phyloP scores from a whole-genome alignment of 805 yeast genomes.

The Tanozyma kutaoensis region DNA sequence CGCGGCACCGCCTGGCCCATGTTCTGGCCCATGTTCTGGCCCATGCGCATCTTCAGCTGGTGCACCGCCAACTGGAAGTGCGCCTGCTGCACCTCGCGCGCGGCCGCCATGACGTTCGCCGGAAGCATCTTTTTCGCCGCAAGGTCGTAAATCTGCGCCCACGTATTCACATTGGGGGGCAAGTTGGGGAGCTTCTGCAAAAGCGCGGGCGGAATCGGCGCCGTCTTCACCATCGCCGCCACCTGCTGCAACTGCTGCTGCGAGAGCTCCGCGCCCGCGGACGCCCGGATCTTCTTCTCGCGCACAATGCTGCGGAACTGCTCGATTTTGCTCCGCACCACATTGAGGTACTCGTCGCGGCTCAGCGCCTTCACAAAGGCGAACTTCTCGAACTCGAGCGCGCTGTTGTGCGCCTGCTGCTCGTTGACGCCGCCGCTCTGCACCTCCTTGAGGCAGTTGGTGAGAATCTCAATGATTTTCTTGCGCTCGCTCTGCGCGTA shows the following conservation, averaged over 20 bases:
- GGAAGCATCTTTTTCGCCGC: constrained; percentile 46
- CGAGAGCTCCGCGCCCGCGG: constrained; percentile 2
- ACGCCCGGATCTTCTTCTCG: constrained; percentile 6
- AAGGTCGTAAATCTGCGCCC: constrained; percentile 66
- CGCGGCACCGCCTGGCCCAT: constrained; percentile 10
- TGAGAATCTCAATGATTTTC: constrained; percentile 23
- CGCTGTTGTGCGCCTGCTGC: constrained; percentile 18
- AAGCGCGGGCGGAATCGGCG: constrained; percentile 61
- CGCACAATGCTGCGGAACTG: constrained; percentile 11
- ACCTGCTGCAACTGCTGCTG: constrained; percentile 26
- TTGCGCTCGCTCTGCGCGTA: constrained; percentile 20
- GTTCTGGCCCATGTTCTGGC: constrained; percentile 2
- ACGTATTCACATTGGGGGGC: constrained; percentile 68
- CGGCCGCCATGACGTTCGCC: constrained; percentile 40
- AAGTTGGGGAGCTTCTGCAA: constrained; percentile 57
- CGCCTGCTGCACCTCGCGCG: constrained; percentile 54
- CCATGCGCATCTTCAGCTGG: constrained; percentile 12
- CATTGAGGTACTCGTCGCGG: constrained; percentile 41
- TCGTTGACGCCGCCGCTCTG: not conserved
- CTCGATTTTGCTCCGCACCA: constrained; percentile 24
- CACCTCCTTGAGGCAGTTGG: constrained; percentile 5
- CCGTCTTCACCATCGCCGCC: constrained; percentile 35
- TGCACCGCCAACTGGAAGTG: constrained; percentile 47
- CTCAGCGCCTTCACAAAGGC: constrained; percentile 45
- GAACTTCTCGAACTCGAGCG: constrained; percentile 60